Percentiles rank a stretch among this genome's conserved stretches.
These are phyloP conservation scores for Paraurostyla sp. DNA, from an alignment of 73 alveolate genomes.

Conservation along the genomic window DNA sequence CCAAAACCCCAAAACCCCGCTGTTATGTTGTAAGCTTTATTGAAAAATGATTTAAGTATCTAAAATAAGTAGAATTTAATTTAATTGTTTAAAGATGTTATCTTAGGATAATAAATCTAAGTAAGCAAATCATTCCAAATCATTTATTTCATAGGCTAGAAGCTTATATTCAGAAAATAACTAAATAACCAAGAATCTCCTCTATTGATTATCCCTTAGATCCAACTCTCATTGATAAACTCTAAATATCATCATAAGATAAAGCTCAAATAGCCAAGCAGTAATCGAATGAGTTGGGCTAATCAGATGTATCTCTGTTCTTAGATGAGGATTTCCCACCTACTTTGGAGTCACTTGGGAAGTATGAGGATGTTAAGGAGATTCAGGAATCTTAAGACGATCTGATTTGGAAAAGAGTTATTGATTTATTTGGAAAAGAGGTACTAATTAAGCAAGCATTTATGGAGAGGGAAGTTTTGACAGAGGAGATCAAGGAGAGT, in stretches of 20 bases:
- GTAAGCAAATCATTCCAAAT: too few species aligned
- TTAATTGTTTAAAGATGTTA: too few species aligned
- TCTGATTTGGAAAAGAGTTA: neutral
- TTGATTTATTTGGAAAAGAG: neutral
- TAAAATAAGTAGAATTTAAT: too few species aligned
- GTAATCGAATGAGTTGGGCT: too few species aligned
- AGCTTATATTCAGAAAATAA: neutral
- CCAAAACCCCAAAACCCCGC: too few species aligned
- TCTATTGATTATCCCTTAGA: neutral
- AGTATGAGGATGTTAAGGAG: slow-evolving; percentile 30
- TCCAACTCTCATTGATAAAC: too few species aligned
- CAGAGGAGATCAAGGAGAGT: slow-evolving; percentile 8
- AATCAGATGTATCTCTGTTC: too few species aligned
- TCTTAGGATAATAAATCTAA: too few species aligned
- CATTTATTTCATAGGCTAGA: too few species aligned
- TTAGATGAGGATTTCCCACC: slow-evolving; percentile 20
- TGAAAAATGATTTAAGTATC: too few species aligned
- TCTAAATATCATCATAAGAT: neutral
- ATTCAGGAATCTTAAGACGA: neutral
- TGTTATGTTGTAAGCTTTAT: too few species aligned
- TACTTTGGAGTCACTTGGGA: neutral
- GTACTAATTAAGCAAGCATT: neutral
- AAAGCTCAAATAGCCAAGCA: too few species aligned
- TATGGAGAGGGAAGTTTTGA: neutral
- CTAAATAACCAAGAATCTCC: neutral